phyloP scores from a whole-genome alignment of 768 basidiomycete genomes.

The Boletus rubescentipes region DNA sequence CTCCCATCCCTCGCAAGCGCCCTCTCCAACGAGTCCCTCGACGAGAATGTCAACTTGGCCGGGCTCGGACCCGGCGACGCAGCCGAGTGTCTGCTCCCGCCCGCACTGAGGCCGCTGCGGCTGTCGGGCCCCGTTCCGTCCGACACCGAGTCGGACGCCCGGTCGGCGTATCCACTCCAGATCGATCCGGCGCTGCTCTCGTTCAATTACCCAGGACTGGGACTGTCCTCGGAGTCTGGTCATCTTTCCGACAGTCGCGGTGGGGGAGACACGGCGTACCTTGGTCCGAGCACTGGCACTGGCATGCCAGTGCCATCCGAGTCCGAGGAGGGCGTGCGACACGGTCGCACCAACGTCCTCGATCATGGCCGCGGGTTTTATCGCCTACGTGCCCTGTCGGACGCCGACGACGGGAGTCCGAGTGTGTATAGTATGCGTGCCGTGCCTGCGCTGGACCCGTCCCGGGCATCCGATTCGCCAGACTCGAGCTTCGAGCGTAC shows the following conservation, averaged over 20 bases:
- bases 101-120: slow-evolving; percentile 20
- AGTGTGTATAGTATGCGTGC: neutral
- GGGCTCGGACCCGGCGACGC: slow-evolving; percentile 1
- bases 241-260: neutral
- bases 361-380: neutral
- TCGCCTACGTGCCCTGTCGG: neutral
- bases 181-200: slow-evolving; percentile 31
- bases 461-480: neutral
- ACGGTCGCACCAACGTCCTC: too few species aligned
- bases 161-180: slow-evolving; percentile 7
- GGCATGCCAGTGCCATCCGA: too few species aligned
- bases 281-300: neutral
- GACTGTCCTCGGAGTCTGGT: neutral
- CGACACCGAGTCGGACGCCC: neutral
- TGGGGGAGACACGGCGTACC: neutral
- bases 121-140: slow-evolving; percentile 12
- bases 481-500: slow-evolving; percentile 1
- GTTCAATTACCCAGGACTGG: slow-evolving; percentile 9
- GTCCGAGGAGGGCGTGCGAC: too few species aligned
- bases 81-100: slow-evolving; percentile 20
- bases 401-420: neutral
- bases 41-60: slow-evolving; percentile 10
- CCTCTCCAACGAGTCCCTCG: slow-evolving; percentile 19
- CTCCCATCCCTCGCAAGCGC: slow-evolving; percentile 21
- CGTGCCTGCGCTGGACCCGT: neutral